Percentiles rank a stretch among this genome's conserved stretches.
Evolutionary conservation across 176 grass and related monocot genomes (phyloP).

Genomic region (Ampelocalamus luodianensis): DNA sequence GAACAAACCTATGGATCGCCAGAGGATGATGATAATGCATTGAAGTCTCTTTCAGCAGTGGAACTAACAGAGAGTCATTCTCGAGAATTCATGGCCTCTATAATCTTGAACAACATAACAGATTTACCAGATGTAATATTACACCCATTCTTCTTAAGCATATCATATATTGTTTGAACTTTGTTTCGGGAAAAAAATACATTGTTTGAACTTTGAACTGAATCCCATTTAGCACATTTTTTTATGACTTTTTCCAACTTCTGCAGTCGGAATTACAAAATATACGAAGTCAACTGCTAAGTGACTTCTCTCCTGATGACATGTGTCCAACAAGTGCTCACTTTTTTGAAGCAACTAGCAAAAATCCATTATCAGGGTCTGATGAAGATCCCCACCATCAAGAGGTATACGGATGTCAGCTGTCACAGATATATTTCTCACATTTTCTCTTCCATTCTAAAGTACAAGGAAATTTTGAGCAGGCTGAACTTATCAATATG

Average conservation of each 20-base stretch:
- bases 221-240: conserved; percentile 20
- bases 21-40: conserved; percentile 68
- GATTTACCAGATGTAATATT: conserved; percentile 75
- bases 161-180: conserved; percentile 1
- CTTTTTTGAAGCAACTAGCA: conserved; percentile 52
- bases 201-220: neutral
- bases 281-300: conserved; percentile 70
- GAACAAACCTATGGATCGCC: conserved; percentile 68
- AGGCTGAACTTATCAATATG: conserved; percentile 48
- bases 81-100: conserved; percentile 76
- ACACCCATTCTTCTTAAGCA: conserved; percentile 14
- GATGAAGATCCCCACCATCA: conserved; percentile 46
- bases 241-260: conserved; percentile 37
- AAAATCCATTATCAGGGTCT: conserved; percentile 42
- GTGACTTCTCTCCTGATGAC: conserved; percentile 90
- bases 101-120: conserved; percentile 67
- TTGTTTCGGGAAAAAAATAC: neutral
- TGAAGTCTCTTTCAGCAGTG: conserved; percentile 72
- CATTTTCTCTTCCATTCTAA: neutral
- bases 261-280: conserved; percentile 67
- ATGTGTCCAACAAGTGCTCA: conserved; percentile 68
- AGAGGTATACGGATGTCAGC: conserved; percentile 46
- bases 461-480: conserved; percentile 26
- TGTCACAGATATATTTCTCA: conserved; percentile 9
- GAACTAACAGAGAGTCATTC: conserved; percentile 73